Base-by-base conservation (phyloP, 2,329 filamentous ascomycete genomes). In the Talaromyces piceae region DNA sequence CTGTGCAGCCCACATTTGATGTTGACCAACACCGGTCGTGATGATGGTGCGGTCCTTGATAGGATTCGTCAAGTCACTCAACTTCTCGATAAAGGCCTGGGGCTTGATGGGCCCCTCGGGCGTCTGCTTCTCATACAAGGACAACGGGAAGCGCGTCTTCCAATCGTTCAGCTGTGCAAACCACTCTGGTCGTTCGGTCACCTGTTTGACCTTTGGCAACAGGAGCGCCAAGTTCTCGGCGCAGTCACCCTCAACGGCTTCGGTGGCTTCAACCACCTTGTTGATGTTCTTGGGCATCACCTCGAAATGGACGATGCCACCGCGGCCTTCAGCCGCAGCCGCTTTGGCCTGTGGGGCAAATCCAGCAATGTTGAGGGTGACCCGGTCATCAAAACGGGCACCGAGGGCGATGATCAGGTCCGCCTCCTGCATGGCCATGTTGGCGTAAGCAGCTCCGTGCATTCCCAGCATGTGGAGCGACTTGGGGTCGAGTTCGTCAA, bases 201-300 rank as follows among this genome's bases (percentile, higher is more conserved):
- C 81, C 22, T 75, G 58, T 49, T 88, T 71, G 20, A 96, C 72
- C 49, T 82, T 76, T 9, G 91, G 91, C 30, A 97, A 63, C 47
- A 97, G 83, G 26, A 80, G 73, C 47, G 77, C 77, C 28, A 97
- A 76, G 70, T 95, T 97, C 16, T 83, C 74, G 2, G 84, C 83
- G 26, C 95, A 88, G 64, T 97, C 91, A 53, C 93, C 93, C 73
- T 95, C 91, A 16, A 97, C 85, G 43, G 93, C 91, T 73, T 96
- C 90, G 39, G 88, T 96, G 6, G 91, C 91, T 73, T 97, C 89
- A 12, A 98, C 87, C 39, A 97, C 91, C 80, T 97, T 98, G 83
- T 97, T 97, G 75, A 97, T 97, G 77, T 98, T 97, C 84, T 98
- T 98, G 62, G 93, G 91, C 86, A 97, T 87, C 63, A 98, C 91